A percentile compares a stretch with the other conserved stretches of the same genome.
These are phyloP conservation scores for Eremothecium sinecaudum DNA, from an alignment of 1,139 yeast species.

Conservation along the genomic window DNA sequence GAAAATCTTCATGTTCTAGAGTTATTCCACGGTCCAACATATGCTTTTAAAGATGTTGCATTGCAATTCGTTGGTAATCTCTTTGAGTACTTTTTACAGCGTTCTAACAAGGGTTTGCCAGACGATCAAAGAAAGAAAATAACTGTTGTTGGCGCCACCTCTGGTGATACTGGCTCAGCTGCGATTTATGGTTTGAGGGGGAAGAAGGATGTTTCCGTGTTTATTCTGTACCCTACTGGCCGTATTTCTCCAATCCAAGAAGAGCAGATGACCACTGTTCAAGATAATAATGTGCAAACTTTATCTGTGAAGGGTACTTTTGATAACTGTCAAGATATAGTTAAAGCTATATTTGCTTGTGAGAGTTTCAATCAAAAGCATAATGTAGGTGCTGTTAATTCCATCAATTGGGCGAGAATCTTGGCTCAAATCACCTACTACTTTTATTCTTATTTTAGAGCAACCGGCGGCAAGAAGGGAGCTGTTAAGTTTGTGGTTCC, in stretches of 20 bases:
- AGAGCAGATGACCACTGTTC: slow-evolving; percentile 97
- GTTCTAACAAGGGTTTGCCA: slow-evolving; percentile 59
- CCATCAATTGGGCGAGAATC: slow-evolving; percentile 98
- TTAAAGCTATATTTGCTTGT: slow-evolving; percentile 88
- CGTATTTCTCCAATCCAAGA: slow-evolving; percentile 97
- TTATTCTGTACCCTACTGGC: slow-evolving; percentile 92
- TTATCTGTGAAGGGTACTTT: slow-evolving; percentile 91
- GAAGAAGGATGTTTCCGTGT: slow-evolving; percentile 92
- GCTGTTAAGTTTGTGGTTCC: slow-evolving; percentile 86
- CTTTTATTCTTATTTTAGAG: slow-evolving; percentile 81
- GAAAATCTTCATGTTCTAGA: slow-evolving; percentile 70
- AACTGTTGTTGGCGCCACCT: slow-evolving; percentile 97
- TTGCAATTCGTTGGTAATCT: slow-evolving; percentile 94
- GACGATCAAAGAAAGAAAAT: slow-evolving; percentile 61
- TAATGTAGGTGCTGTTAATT: slow-evolving; percentile 95
- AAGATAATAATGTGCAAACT: slow-evolving; percentile 87
- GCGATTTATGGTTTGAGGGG: slow-evolving; percentile 97
- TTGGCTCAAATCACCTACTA: slow-evolving; percentile 95
- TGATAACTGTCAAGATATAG: slow-evolving; percentile 96
- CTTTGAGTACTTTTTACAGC: slow-evolving; percentile 79
- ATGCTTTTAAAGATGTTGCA: slow-evolving; percentile 98
- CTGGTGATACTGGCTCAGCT: slow-evolving; percentile 98
- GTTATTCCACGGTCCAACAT: slow-evolving; percentile 97
- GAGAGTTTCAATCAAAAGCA: slow-evolving; percentile 74
- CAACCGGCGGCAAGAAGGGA: slow-evolving; percentile 37